Conservation (phyloP, 441 rosid species). For the Euphorbia schlechtendalii region DNA sequence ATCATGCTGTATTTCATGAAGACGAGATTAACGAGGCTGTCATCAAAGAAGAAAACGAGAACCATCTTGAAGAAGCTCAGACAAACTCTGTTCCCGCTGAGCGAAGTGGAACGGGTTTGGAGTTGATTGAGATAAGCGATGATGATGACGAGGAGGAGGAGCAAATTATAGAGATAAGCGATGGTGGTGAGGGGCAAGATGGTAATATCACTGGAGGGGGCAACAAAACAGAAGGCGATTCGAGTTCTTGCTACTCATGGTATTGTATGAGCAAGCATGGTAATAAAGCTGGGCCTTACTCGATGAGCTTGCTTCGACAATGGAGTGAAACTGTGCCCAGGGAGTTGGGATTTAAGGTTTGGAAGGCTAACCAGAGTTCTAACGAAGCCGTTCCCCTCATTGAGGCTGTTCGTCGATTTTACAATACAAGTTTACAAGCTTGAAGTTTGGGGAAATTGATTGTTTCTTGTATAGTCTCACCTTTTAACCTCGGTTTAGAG, state of each 20-base stretch:
- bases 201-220: not conserved
- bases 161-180: constrained; percentile 16
- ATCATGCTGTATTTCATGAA: constrained; percentile 5
- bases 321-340: constrained; percentile 16
- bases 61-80: constrained; percentile 4
- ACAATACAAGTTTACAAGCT: no score
- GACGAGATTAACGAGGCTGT: constrained; percentile 6
- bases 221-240: constrained; percentile 7
- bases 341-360: constrained; percentile 14
- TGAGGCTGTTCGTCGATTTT: constrained; percentile 7
- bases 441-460: no score
- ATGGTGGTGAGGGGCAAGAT: constrained; percentile 18
- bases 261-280: constrained; percentile 17
- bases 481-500: not conserved
- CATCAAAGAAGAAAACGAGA: constrained; percentile 6
- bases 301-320: constrained; percentile 23
- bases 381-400: constrained; percentile 19
- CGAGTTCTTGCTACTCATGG: constrained; percentile 12
- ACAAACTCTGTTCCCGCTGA: constrained; percentile 5
- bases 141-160: constrained; percentile 17
- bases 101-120: not conserved
- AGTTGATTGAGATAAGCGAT: constrained; percentile 22
- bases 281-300: constrained; percentile 20
- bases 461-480: not conserved
- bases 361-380: constrained; percentile 23